Conservation (phyloP, 1,284 basidiomycete species). For the Ustilago cynodontis region DNA sequence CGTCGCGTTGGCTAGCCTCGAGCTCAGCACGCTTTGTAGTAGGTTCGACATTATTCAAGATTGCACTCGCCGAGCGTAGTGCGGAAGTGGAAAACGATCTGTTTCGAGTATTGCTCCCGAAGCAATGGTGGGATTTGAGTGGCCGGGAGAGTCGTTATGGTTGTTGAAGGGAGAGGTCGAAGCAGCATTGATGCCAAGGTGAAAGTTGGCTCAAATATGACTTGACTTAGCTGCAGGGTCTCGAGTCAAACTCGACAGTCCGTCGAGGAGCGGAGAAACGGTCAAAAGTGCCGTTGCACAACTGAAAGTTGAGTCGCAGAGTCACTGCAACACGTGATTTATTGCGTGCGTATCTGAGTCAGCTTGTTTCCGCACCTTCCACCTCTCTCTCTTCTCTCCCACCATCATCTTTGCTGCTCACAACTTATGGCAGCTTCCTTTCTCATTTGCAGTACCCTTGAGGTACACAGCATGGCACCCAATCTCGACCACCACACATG, state of each 20-base stretch:
- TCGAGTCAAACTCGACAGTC: conserved; percentile 3
- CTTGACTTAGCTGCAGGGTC: conserved; percentile 26
- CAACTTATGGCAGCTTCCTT: no score
- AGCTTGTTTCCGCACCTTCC: no score
- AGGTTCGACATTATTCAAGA: conserved; percentile 55
- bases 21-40: conserved; percentile 56
- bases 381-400: no score
- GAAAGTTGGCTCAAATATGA: conserved; percentile 11
- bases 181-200: not conserved
- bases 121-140: not conserved
- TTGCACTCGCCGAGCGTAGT: no score
- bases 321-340: no score
- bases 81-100: no score
- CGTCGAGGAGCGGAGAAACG: conserved; percentile 8
- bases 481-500: no score
- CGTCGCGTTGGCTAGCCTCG: conserved; percentile 54
- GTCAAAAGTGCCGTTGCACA: conserved; percentile 1
- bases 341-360: no score
- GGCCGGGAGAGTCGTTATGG: not conserved
- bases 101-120: not conserved
- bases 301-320: no score
- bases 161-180: not conserved
- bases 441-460: no score
- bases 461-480: no score
- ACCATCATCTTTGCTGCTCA: no score